Evolutionary conservation across 202 grass and related monocot genomes (phyloP), one percentile per base, ranked within the genome.

Genomic region (Musa balbisiana): DNA sequence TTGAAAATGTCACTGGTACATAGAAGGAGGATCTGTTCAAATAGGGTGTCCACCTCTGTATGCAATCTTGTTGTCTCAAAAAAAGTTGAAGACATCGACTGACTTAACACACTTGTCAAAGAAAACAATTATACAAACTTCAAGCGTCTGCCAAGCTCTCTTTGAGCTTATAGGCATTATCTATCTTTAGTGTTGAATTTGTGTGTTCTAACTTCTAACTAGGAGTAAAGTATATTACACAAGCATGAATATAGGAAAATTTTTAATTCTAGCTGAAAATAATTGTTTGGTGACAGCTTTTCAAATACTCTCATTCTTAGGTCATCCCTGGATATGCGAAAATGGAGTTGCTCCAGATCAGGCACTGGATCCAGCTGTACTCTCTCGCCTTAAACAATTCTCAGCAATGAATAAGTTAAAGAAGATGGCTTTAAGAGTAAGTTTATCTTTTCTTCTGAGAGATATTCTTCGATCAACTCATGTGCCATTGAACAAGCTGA

Each of bases 321-420:
- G 74, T 52, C 74, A 77, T 77, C 74, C 74, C 8, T 77, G 60
- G 74, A 64, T 77, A 23, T 77, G 74, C 49, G 74, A 77, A 24
- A 65, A 77, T 25, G 74, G 74, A 66, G 74, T 77, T 52, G 74
- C 74, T 16, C 74, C 74, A 17, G 74, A 77, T 25, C 43, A 20
- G 10, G 59, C 74, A 65, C 49, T 77, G 1, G 74, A 77, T 77
- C 59, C 74, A 15, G 74, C 74, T 10, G 74, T 77, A 8, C 33
- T 77, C 1, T 77, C 74, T 65, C 74, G 74, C 19, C 59, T 77
- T 8, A 77, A 77, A 26, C 74, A 77, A 52, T 77, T 77, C 60
- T 77, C 74, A 9, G 74, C 74, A 17, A 77, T 77, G 74, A 77
- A 77, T 10, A 77, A 77, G 60, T 23, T 77, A 60, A 77, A 77